Conservation (phyloP, 1,284 basidiomycete genomes). For the Pulchroboletus neoregius region DNA sequence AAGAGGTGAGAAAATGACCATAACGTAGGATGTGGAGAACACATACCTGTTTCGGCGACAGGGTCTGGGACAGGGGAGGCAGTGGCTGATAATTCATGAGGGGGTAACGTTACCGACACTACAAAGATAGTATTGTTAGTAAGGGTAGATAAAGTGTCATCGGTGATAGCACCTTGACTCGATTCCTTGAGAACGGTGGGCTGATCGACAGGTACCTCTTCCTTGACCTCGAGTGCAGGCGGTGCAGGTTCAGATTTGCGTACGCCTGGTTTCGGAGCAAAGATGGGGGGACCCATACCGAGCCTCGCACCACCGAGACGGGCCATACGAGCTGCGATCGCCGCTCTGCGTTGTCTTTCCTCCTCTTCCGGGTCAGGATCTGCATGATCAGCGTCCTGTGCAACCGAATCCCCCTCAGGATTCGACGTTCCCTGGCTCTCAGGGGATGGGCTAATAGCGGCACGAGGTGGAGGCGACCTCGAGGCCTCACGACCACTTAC, state of each 20-base stretch:
- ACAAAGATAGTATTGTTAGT: constrained; percentile 4
- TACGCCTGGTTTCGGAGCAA: constrained; percentile 49
- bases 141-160: neutral
- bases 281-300: constrained; percentile 71
- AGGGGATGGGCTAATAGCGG: constrained; percentile 13
- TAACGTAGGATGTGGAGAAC: neutral
- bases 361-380: constrained; percentile 69
- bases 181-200: constrained; percentile 7
- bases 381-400: constrained; percentile 35
- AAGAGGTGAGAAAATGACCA: neutral
- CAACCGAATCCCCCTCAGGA: constrained; percentile 20
- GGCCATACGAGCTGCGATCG: constrained; percentile 86
- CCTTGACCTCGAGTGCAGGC: constrained; percentile 10
- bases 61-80: constrained; percentile 2
- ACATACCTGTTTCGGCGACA: constrained; percentile 17
- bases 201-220: constrained; percentile 16
- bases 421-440: constrained; percentile 12
- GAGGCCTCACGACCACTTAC: constrained; percentile 26
- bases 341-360: constrained; percentile 73
- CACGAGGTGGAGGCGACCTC: constrained; percentile 28
- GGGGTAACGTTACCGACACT: constrained; percentile 17
- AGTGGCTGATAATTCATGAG: constrained; percentile 4
- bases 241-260: constrained; percentile 18
- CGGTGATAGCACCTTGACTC: constrained; percentile 16
- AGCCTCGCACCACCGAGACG: constrained; percentile 82